Evolutionary conservation across 257 asterid genomes (phyloP).

Genomic region (Thymus mandschuricus): DNA sequence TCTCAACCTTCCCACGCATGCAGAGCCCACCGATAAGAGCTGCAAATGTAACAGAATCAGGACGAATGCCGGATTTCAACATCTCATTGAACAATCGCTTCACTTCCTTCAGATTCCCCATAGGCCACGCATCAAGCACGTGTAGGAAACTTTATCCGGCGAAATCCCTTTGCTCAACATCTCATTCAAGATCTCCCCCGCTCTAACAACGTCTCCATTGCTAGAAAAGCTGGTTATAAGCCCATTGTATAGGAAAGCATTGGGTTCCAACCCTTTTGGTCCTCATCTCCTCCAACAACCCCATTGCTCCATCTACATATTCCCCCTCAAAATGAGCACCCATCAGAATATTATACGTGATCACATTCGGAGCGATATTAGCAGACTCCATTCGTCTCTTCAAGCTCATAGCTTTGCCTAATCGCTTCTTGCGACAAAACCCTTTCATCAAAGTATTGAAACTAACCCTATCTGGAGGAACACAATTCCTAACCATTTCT

Average conservation of each 20-base stretch:
- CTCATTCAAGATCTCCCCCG: slow-evolving; percentile 51
- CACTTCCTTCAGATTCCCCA: slow-evolving; percentile 60
- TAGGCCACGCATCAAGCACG: slow-evolving; percentile 60
- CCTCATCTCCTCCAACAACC: slow-evolving; percentile 60
- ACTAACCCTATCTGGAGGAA: slow-evolving; percentile 53
- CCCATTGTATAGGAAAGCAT: slow-evolving; percentile 48
- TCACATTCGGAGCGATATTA: slow-evolving; percentile 41
- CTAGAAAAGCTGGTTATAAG: slow-evolving; percentile 58
- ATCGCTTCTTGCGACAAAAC: slow-evolving; percentile 55
- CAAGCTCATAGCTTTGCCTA: slow-evolving; percentile 51
- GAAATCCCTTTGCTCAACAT: slow-evolving; percentile 58
- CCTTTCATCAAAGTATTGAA: slow-evolving; percentile 67
- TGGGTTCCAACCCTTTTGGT: slow-evolving; percentile 46
- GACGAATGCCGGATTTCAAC: slow-evolving; percentile 54
- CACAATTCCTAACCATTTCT: slow-evolving; percentile 45
- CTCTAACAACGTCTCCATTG: slow-evolving; percentile 51
- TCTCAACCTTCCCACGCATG: slow-evolving; percentile 48
- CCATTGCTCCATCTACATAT: slow-evolving; percentile 46
- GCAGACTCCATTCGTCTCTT: slow-evolving; percentile 60
- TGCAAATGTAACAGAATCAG: slow-evolving; percentile 60
- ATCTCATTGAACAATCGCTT: slow-evolving; percentile 54
- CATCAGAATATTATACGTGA: slow-evolving; percentile 55
- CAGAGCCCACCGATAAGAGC: slow-evolving; percentile 62
- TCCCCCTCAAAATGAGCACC: slow-evolving; percentile 53
- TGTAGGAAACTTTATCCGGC: slow-evolving; percentile 55